phyloP scores from a whole-genome alignment of 2,329 filamentous ascomycete species.

The Zelopaecilomyces penicillatus region DNA sequence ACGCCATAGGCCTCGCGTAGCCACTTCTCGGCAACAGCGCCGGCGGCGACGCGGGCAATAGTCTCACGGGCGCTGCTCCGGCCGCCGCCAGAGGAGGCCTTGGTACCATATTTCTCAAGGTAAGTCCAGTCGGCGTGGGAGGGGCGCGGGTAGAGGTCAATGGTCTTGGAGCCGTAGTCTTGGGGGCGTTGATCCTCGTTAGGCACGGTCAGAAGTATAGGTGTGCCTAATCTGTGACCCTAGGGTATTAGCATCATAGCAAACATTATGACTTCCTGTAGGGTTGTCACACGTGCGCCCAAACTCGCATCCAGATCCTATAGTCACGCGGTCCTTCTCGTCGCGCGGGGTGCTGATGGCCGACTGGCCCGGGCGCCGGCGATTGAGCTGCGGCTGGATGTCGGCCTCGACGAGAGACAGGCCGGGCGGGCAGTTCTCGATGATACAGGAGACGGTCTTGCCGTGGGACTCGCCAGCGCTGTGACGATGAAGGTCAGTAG shows the following conservation, averaged over 20 bases:
- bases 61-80: constrained; percentile 90
- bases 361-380: constrained; percentile 80
- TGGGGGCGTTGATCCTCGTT: constrained; percentile 91
- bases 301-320: constrained; percentile 87
- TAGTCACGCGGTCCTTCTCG: constrained; percentile 85
- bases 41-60: constrained; percentile 84
- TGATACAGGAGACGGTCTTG: constrained; percentile 85
- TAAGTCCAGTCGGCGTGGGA: constrained; percentile 97
- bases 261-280: constrained; percentile 13
- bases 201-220: constrained; percentile 76
- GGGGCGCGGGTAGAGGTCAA: constrained; percentile 84
- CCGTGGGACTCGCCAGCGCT: constrained; percentile 66
- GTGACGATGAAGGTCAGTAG: constrained; percentile 2
- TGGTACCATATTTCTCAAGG: constrained; percentile 92
- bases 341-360: constrained; percentile 85
- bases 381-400: constrained; percentile 91
- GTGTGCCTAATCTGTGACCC: constrained; percentile 57
- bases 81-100: constrained; percentile 83
- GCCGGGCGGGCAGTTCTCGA: constrained; percentile 85
- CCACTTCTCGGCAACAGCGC: constrained; percentile 91
- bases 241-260: constrained; percentile 13
- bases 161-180: constrained; percentile 84
- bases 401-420: constrained; percentile 77
- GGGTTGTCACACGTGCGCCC: constrained; percentile 54
- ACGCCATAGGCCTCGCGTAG: constrained; percentile 70